These are phyloP conservation scores for Trypanosoma brucei DNA, from an alignment of 208 protist genomes.

Conservation along the genomic window DNA sequence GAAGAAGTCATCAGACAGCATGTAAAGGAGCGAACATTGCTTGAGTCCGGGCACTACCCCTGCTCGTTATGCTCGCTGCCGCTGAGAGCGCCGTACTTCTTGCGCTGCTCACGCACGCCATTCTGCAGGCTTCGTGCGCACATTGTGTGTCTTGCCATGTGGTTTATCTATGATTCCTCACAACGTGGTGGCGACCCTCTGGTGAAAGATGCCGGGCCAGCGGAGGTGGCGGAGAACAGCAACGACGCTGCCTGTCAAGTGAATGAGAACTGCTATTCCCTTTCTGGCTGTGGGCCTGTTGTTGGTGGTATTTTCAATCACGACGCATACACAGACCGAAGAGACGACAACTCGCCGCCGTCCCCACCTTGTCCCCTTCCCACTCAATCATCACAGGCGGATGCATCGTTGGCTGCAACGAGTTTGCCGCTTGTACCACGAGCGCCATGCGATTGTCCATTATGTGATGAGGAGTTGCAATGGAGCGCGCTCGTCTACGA, in stretches of 20 bases:
- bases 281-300: too few relatives aligned
- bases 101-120: slow-evolving; percentile 60
- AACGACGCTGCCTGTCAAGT: not conserved
- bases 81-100: slow-evolving; percentile 42
- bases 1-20: slow-evolving; percentile 53
- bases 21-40: slow-evolving; percentile 27
- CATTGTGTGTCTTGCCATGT: slow-evolving; percentile 72
- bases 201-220: not conserved
- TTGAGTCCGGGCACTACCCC: slow-evolving; percentile 39
- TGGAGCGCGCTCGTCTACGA: slow-evolving; percentile 59
- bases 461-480: slow-evolving; percentile 59
- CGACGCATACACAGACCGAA: too few relatives aligned
- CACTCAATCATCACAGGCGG: not conserved
- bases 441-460: slow-evolving; percentile 47
- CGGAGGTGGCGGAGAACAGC: not conserved
- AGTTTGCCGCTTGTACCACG: slow-evolving; percentile 11
- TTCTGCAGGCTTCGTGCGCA: slow-evolving; percentile 63
- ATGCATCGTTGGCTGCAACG: not conserved
- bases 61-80: slow-evolving; percentile 76
- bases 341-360: too few relatives aligned
- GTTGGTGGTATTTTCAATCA: too few relatives aligned
- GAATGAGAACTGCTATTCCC: too few relatives aligned
- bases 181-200: not conserved
- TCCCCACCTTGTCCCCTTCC: not conserved
- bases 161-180: slow-evolving; percentile 34